phyloP scores from a whole-genome alignment of 768 basidiomycete genomes.

The Aureoboletus auriporus region DNA sequence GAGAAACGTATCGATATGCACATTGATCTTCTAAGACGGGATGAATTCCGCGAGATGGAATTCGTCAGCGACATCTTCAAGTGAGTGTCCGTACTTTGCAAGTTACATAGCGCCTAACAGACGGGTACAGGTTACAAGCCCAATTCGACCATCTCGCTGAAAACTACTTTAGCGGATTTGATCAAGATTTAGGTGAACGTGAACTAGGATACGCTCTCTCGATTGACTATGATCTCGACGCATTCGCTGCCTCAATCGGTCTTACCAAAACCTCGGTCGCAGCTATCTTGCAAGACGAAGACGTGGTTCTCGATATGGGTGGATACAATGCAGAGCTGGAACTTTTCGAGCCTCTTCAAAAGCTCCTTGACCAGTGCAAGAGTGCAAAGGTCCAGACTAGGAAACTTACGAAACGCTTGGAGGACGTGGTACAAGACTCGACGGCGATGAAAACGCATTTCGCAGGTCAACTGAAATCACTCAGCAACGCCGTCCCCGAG shows the following conservation, averaged over 20 bases:
- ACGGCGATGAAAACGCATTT: constrained; percentile 69
- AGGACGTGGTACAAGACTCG: constrained; percentile 71
- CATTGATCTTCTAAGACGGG: constrained; percentile 74
- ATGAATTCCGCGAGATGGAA: constrained; percentile 92
- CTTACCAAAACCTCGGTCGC: constrained; percentile 83
- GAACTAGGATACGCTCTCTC: constrained; percentile 79
- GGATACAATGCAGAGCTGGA: constrained; percentile 71
- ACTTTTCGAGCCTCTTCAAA: constrained; percentile 79
- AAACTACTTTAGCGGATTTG: constrained; percentile 76
- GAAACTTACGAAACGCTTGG: constrained; percentile 83
- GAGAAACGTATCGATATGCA: constrained; percentile 94
- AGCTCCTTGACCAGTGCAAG: constrained; percentile 77
- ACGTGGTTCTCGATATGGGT: constrained; percentile 68
- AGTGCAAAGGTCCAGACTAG: constrained; percentile 68
- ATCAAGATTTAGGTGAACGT: constrained; percentile 86
- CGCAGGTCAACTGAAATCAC: constrained; percentile 64
- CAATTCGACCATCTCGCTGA: constrained; percentile 93
- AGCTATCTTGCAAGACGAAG: constrained; percentile 72
- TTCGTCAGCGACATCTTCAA: constrained; percentile 87
- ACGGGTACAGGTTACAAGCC: constrained; percentile 68
- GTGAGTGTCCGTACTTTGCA: constrained; percentile 43
- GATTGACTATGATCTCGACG: constrained; percentile 90
- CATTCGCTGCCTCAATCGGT: constrained; percentile 88
- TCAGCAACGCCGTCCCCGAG: constrained; percentile 73
- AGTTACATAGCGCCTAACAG: neutral